Conservation (phyloP, 495 filamentous ascomycete genomes). For the Penicillium dipodomyicola region DNA sequence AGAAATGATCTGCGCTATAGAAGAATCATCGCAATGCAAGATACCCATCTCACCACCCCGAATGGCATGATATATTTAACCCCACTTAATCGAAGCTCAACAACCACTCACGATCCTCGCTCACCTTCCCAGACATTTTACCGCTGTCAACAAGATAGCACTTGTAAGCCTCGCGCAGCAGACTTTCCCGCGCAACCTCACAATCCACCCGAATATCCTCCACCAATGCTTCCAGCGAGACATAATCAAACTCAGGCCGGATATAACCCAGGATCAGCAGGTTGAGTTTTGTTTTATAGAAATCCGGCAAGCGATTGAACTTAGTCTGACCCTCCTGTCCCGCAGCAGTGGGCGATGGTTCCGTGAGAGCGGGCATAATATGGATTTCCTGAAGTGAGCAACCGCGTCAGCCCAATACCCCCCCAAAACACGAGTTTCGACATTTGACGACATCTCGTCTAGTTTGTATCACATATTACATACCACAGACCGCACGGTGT, state of each 20-base stretch:
- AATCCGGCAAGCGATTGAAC: slow-evolving; percentile 60
- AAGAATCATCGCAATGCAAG: slow-evolving; percentile 1
- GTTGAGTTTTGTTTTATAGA: slow-evolving; percentile 79
- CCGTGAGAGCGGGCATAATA: slow-evolving; percentile 61
- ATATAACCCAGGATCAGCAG: slow-evolving; percentile 83
- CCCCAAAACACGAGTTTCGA: neutral
- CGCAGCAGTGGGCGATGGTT: slow-evolving; percentile 48
- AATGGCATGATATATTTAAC: neutral
- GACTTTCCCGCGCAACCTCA: slow-evolving; percentile 72
- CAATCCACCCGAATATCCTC: slow-evolving; percentile 87
- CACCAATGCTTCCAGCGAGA: slow-evolving; percentile 74
- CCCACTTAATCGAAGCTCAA: slow-evolving; percentile 27
- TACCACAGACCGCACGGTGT: slow-evolving; percentile 70
- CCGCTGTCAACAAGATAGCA: slow-evolving; percentile 49
- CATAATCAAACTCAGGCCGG: slow-evolving; percentile 85
- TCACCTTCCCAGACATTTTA: slow-evolving; percentile 22
- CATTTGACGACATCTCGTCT: neutral
- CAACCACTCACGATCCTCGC: slow-evolving; percentile 39
- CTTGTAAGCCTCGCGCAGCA: slow-evolving; percentile 66
- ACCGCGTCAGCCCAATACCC: neutral
- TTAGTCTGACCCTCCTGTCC: slow-evolving; percentile 19
- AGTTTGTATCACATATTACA: slow-evolving; percentile 11
- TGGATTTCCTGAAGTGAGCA: slow-evolving; percentile 69
- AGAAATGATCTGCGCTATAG: slow-evolving; percentile 1
- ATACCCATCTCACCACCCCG: slow-evolving; percentile 3